phyloP scores from a whole-genome alignment of 768 basidiomycete species.

The Tricholoma flavovirens region DNA sequence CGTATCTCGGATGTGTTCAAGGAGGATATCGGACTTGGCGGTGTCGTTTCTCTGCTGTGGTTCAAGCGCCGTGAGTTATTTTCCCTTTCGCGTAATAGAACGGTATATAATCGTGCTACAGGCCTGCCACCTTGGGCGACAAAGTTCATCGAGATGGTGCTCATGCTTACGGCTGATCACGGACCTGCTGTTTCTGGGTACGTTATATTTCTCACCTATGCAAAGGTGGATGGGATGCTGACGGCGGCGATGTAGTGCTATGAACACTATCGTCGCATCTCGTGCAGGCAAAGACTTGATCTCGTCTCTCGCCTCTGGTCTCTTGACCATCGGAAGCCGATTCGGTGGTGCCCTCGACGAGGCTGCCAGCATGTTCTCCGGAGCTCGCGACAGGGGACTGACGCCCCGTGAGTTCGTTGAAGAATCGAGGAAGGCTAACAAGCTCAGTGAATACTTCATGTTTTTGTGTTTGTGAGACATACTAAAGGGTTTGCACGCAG shows the following conservation, averaged over 20 bases:
- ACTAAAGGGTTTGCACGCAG: constrained; percentile 34
- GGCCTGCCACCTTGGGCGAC: constrained; percentile 85
- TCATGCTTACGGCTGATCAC: constrained; percentile 99
- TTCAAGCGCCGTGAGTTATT: constrained; percentile 77
- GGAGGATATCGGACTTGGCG: constrained; percentile 93
- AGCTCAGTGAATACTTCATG: constrained; percentile 61
- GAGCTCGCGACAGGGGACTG: constrained; percentile 83
- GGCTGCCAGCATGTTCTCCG: constrained; percentile 93
- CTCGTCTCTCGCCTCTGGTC: constrained; percentile 91
- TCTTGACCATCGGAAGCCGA: constrained; percentile 95
- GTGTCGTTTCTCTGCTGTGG: constrained; percentile 95
- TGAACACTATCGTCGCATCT: constrained; percentile 99
- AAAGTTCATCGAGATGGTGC: constrained; percentile 99
- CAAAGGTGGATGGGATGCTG: background rate
- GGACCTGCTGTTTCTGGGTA: constrained; percentile 91
- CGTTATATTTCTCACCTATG: constrained; percentile 16
- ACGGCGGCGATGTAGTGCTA: constrained; percentile 49
- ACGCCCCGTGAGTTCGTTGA: constrained; percentile 99
- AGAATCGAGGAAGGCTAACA: constrained; percentile 86
- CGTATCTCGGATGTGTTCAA: constrained; percentile 98
- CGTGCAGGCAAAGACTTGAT: constrained; percentile 99
- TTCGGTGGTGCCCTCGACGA: constrained; percentile 99
- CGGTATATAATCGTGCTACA: constrained; percentile 11
- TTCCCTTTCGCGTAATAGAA: constrained; percentile 1
- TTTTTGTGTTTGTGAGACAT: background rate